Conservation (phyloP, 192 early-diverging fungal species). For the Umbelopsis vinacea region DNA sequence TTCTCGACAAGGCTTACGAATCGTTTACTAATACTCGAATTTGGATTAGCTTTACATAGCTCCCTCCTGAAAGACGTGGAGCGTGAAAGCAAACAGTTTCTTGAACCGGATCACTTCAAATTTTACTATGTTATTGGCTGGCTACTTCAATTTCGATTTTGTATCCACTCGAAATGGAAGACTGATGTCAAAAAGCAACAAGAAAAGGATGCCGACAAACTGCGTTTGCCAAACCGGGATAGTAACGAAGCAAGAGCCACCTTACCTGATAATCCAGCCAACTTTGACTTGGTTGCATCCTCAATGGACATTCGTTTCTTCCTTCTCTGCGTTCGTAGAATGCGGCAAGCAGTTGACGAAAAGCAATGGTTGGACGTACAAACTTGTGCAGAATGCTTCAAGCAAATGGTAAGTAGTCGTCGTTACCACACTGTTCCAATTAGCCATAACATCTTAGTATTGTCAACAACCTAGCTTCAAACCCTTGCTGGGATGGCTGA, state of each 20-base stretch:
- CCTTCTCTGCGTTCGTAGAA: conserved; percentile 35
- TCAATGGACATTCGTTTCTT: conserved; percentile 38
- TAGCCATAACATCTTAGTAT: not conserved
- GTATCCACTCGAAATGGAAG: conserved; percentile 1
- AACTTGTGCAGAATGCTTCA: conserved; percentile 60
- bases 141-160: conserved; percentile 39
- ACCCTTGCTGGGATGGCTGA: conserved; percentile 57
- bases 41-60: conserved; percentile 28
- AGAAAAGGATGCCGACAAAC: not conserved
- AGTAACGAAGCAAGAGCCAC: not conserved
- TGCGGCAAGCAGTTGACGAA: conserved; percentile 36
- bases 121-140: conserved; percentile 48
- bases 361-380: conserved; percentile 58
- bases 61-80: conserved; percentile 49
- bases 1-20: not conserved
- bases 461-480: conserved; percentile 42
- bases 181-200: not conserved
- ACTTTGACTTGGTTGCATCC: conserved; percentile 44
- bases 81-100: conserved; percentile 41
- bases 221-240: not conserved
- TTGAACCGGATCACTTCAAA: conserved; percentile 42
- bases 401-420: conserved; percentile 57
- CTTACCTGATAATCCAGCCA: conserved; percentile 22
- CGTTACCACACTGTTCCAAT: no score
- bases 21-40: conserved; percentile 22